Evolutionary conservation across 164 flowering plant genomes (phyloP).

Genomic region (Platanus orientalis): DNA sequence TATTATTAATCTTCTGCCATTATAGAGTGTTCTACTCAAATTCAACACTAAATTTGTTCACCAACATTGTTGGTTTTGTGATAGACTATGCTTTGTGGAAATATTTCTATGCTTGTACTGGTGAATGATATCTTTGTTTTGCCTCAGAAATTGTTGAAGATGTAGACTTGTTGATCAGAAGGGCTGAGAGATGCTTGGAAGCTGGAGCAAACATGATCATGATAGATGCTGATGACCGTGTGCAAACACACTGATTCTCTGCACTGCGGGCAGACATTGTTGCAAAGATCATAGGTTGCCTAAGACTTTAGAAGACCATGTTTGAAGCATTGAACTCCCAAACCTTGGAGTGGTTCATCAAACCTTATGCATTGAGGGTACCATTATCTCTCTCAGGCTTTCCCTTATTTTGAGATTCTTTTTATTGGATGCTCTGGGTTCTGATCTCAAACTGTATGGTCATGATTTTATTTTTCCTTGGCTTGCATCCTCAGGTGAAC

Average conservation of each 20-base stretch:
- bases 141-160: slow-evolving; percentile 75
- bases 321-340: slow-evolving; percentile 73
- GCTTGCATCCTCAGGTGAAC: slow-evolving; percentile 58
- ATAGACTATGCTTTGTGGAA: not conserved
- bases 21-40: too few relatives aligned
- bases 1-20: too few relatives aligned
- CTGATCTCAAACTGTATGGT: not conserved
- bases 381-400: not conserved
- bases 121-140: not conserved
- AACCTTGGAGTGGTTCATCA: slow-evolving; percentile 82
- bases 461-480: not conserved
- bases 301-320: slow-evolving; percentile 93
- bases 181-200: slow-evolving; percentile 92
- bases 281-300: slow-evolving; percentile 79
- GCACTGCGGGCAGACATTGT: slow-evolving; percentile 70
- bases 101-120: not conserved
- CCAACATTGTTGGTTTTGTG: too few relatives aligned
- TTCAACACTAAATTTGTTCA: too few relatives aligned
- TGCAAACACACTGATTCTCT: slow-evolving; percentile 59
- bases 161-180: slow-evolving; percentile 74
- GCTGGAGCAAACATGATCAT: slow-evolving; percentile 98
- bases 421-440: not conserved
- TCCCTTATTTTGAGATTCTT: not conserved
- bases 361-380: slow-evolving; percentile 86
- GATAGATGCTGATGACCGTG: slow-evolving; percentile 87